Base-by-base conservation (phyloP, 352 stramenopile species). In the Globisporangium nodosum region DNA sequence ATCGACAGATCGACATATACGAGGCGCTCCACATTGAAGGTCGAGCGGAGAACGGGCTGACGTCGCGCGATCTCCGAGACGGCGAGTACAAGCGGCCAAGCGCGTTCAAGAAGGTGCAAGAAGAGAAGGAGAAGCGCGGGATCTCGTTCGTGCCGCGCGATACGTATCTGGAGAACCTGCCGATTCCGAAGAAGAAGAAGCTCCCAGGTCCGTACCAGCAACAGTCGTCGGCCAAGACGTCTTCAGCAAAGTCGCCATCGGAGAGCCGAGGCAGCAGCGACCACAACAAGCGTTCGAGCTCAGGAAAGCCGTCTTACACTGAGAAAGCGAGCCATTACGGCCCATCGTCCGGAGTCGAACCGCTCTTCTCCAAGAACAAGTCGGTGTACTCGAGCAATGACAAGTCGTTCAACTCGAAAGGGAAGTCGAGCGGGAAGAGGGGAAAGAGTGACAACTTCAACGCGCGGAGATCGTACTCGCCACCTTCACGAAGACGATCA, bases 1-100 rank as follows among this genome's bases (percentile, higher is more conserved):
- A 84, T 16, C 72, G 61, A 49, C 76, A 87, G 60, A 70, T 87
- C 20, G 78, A 73, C 70, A 70, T 87, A 60, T 83, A 84, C 65
- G 72, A 83, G 47, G 76, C 76, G 37, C 61, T 87, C 31, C 64
- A 77, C 48, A 61, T 87, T n/a, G 70, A 83, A 12, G 56, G 53
- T 21, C 53, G 31, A 39, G 39, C 74, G 46, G 71, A 80, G 45
- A 73, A 63, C 54, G 51, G 54, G n/a, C 49, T 60, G 31, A 66
- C 67, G 35, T 58, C 60, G 54, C 60, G 66, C 5, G 72, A 84
- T 24, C 63, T 66, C 12, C 54, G 64, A 4, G 57, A 64, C 33
- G 52, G 64, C 42, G 56, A 54, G 47, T 81, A 68, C 66, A 87
- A 87, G 56, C 74, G 76, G n/a, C 70, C 76, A 18, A 85, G 42